Evolutionary conservation across 2,329 filamentous ascomycete genomes (phyloP).

Genomic region (Aspergillus intermedius): DNA sequence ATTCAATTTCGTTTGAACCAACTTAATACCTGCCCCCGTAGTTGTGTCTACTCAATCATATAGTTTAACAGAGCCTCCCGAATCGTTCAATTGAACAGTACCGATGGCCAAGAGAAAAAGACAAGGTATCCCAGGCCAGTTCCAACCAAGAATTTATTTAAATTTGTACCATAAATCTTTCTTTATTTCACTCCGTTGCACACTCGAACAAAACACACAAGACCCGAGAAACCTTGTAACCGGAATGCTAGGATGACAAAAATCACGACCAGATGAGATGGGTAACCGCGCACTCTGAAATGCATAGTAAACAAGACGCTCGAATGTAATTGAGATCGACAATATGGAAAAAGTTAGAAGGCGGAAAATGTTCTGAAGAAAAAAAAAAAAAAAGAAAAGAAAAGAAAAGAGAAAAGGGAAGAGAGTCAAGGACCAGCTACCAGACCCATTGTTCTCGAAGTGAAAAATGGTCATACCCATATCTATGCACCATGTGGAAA

Average conservation of each 20-base stretch:
- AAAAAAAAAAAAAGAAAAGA: slow-evolving; percentile 4
- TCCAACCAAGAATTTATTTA: neutral
- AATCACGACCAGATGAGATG: neutral
- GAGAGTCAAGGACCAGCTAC: slow-evolving; percentile 11
- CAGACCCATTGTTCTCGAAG: slow-evolving; percentile 12
- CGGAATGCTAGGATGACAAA: slow-evolving; percentile 4
- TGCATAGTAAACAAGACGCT: slow-evolving; percentile 27
- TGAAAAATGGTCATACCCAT: slow-evolving; percentile 3
- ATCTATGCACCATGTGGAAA: slow-evolving; percentile 2
- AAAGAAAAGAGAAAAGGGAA: slow-evolving; percentile 4
- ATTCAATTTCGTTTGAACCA: no score
- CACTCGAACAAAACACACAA: neutral
- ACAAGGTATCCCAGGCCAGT: no score
- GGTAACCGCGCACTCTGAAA: slow-evolving; percentile 7
- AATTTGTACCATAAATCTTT: neutral
- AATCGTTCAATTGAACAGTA: no score
- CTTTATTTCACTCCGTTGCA: neutral
- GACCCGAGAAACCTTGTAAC: neutral
- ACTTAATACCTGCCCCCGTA: no score
- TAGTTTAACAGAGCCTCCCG: no score
- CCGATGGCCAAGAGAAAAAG: no score
- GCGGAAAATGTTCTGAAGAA: slow-evolving; percentile 13
- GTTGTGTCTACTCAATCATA: no score
- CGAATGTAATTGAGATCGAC: slow-evolving; percentile 17
- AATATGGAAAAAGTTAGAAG: slow-evolving; percentile 3